Percentiles rank a stretch among this genome's conserved stretches.
Evolutionary conservation across 116 monocot species (phyloP).

Genomic region (Posidonia oceanica): DNA sequence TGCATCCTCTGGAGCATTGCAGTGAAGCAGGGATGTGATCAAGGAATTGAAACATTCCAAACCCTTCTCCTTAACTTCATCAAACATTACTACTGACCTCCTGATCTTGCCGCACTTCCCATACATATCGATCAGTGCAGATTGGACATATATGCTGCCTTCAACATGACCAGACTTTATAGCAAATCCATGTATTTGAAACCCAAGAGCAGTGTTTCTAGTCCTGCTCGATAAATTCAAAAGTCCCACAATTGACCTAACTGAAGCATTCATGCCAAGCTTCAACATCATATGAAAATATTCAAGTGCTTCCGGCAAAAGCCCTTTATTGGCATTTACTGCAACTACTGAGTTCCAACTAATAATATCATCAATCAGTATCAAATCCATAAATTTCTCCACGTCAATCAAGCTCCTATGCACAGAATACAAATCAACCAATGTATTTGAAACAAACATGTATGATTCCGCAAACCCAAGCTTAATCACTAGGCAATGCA

Average conservation of each 20-base stretch:
- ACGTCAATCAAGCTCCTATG: conserved; percentile 4
- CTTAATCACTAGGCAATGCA: conserved; percentile 24
- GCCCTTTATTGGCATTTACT: conserved; percentile 3
- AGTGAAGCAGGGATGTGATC: conserved; percentile 11
- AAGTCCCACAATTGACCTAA: conserved; percentile 13
- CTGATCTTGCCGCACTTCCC: conserved; percentile 15
- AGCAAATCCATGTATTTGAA: conserved; percentile 18
- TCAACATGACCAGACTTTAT: conserved; percentile 10
- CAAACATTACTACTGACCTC: conserved; percentile 7
- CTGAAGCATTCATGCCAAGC: conserved; percentile 13
- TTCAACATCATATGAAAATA: conserved; percentile 15
- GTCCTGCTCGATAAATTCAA: conserved; percentile 11
- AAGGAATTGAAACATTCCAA: conserved; percentile 16
- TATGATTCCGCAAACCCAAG: conserved; percentile 2
- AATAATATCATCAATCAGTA: conserved; percentile 15
- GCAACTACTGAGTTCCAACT: conserved; percentile 29
- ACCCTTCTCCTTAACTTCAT: conserved; percentile 1
- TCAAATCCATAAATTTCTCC: neutral
- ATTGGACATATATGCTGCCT: conserved; percentile 13
- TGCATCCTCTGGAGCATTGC: conserved; percentile 10
- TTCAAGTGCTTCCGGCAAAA: conserved; percentile 6
- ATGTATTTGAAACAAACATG: conserved; percentile 18
- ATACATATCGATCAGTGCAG: conserved; percentile 24
- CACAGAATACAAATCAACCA: conserved; percentile 26
- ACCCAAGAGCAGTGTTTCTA: conserved; percentile 1